A percentile compares a stretch with the other conserved stretches of the same genome.
These are phyloP conservation scores for Coemansia sp. DNA, from an alignment of 192 early-diverging fungal species.

Conservation along the genomic window DNA sequence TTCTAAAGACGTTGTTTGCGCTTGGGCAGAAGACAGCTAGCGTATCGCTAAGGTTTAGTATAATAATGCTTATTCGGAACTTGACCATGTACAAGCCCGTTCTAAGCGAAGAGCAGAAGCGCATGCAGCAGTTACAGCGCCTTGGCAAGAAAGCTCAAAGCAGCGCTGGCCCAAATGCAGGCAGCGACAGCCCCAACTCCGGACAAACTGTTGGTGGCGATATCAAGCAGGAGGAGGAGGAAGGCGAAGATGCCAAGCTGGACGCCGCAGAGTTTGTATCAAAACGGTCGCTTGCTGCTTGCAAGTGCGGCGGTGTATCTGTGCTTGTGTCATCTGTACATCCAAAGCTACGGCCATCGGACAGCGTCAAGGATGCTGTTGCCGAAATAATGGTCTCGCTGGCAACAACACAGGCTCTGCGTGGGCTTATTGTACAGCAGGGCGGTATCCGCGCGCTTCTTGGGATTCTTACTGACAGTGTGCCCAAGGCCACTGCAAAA, in stretches of 20 bases:
- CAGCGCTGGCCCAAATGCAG: constrained; percentile 7
- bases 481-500: constrained; percentile 17
- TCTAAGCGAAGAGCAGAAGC: constrained; percentile 77
- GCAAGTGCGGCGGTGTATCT: constrained; percentile 54
- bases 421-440: constrained; percentile 81
- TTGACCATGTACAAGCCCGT: constrained; percentile 68
- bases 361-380: constrained; percentile 61
- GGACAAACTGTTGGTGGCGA: constrained; percentile 7
- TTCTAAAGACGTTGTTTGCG: constrained; percentile 62
- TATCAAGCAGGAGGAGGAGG: constrained; percentile 3
- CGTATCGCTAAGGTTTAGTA: constrained; percentile 67
- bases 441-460: constrained; percentile 70
- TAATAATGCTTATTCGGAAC: constrained; percentile 74
- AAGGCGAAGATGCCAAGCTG: constrained; percentile 11
- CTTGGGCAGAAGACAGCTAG: constrained; percentile 50
- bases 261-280: constrained; percentile 27
- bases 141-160: constrained; percentile 55
- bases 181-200: constrained; percentile 20
- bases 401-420: constrained; percentile 65
- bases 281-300: constrained; percentile 57
- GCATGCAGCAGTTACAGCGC: constrained; percentile 73
- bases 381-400: constrained; percentile 70
- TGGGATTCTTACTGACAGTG: constrained; percentile 21
- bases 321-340: constrained; percentile 42
- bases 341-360: constrained; percentile 56